Base-by-base conservation (phyloP, 768 basidiomycete species). In the Phaeotremella skinneri region DNA sequence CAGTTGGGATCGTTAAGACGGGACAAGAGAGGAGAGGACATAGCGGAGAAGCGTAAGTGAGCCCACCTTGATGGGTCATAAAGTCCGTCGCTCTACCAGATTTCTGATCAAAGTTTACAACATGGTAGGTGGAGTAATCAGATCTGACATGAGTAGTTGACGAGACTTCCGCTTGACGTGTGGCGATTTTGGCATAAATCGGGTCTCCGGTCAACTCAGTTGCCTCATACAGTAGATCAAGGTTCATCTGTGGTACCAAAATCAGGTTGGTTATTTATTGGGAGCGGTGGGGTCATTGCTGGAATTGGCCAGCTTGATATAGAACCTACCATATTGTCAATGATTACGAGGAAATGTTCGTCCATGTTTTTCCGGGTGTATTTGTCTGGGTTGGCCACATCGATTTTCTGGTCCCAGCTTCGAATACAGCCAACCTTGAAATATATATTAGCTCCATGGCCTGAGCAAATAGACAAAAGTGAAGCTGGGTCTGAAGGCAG, bases 291-390 rank as follows among this genome's bases (percentile, higher is more conserved):
- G 29, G 26, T 7, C 21, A 26, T 26, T 27, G 14, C 9, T 16
- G 26, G 49, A 16, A 14, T 7, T 27, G 7, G 9, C 29, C 26
- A 52, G 37, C 29, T 13, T 3, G 14, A 5, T 14, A 13, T 23
- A 26, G 29, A 9, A 62, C 66, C 32, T 50, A 72, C 70, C 71
- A 73, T 73, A 37, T 70, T 73, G 52, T 73, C 71, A 30, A 73
- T 73, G 52, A 73, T 73, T 21, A 60, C 60, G 4, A 73, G 43
- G 59, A 61, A 73, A 29, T 73, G 71, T 48, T 72, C 50, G 34
- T 72, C 58, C 61, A 55, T 63, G 43, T 65, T 65, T 2, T 66
- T 58, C 30, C 17, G 16, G 20, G 56, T 60, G 60, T 71, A 70
- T 17, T 59, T 58, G 5, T 55, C 6, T 17, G 59, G 49, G 47